phyloP scores from a whole-genome alignment of 306 rosid genomes.

The Citrullus amarus region DNA sequence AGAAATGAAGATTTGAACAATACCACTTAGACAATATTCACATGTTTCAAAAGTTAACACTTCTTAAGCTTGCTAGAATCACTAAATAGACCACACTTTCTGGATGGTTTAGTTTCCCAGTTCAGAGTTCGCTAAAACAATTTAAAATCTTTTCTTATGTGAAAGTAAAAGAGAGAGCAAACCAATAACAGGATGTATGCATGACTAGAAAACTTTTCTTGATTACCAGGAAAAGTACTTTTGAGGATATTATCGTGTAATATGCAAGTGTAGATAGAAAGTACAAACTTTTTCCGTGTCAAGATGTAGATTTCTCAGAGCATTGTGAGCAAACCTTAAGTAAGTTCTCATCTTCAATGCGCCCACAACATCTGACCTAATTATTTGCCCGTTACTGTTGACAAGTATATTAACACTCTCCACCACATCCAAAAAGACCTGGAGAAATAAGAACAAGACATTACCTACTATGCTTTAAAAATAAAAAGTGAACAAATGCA shows the following conservation, averaged over 20 bases:
- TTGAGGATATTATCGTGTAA: neutral
- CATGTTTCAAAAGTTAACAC: neutral
- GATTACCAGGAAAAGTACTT: neutral
- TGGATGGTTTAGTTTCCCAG: neutral
- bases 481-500: neutral
- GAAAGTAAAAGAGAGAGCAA: neutral
- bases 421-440: conserved; percentile 99
- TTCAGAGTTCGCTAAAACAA: neutral
- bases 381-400: conserved; percentile 96
- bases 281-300: neutral
- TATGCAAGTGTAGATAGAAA: neutral
- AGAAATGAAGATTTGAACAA: neutral
- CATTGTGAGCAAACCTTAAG: conserved; percentile 47
- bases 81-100: neutral
- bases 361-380: conserved; percentile 97
- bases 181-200: neutral
- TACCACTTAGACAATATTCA: neutral
- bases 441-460: conserved; percentile 8
- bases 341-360: conserved; percentile 98
- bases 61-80: neutral
- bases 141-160: neutral
- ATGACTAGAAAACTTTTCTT: neutral
- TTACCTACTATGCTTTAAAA: conserved; percentile 13
- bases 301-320: neutral
- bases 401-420: conserved; percentile 98